phyloP scores from a whole-genome alignment of 257 asterid genomes.

The Scutellaria barbata region DNA sequence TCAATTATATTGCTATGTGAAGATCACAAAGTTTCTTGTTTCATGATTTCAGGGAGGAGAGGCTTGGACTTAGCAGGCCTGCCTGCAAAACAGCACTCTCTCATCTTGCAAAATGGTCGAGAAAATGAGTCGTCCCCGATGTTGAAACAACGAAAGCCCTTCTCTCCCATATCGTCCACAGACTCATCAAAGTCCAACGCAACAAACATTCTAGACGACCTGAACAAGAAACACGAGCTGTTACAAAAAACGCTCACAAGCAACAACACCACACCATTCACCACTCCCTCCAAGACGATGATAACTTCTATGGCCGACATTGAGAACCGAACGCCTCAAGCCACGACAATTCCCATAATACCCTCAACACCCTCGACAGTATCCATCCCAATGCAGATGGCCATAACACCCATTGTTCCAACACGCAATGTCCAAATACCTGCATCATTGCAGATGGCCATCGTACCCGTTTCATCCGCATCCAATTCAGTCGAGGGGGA shows the following conservation, averaged over 20 bases:
- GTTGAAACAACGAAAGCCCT: conserved; percentile 61
- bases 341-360: conserved; percentile 45
- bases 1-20: no score
- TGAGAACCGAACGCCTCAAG: conserved; percentile 75
- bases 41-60: conserved; percentile 68
- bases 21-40: neutral
- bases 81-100: conserved; percentile 56
- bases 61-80: conserved; percentile 82
- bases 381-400: conserved; percentile 77
- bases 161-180: conserved; percentile 85
- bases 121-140: conserved; percentile 58
- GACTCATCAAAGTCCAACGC: conserved; percentile 72
- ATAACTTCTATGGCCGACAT: conserved; percentile 44
- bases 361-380: conserved; percentile 72
- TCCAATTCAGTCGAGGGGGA: conserved; percentile 51
- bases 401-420: conserved; percentile 56
- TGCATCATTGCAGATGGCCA: conserved; percentile 50
- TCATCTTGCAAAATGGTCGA: conserved; percentile 41
- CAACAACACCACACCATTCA: conserved; percentile 48
- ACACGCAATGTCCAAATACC: conserved; percentile 56
- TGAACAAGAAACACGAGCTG: conserved; percentile 62
- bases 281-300: conserved; percentile 71
- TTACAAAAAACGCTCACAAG: conserved; percentile 57
- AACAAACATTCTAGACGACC: conserved; percentile 63
- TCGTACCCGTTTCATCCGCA: conserved; percentile 48